Base-by-base conservation (phyloP, 495 filamentous ascomycete genomes). In the Polyplosphaeria fusca region DNA sequence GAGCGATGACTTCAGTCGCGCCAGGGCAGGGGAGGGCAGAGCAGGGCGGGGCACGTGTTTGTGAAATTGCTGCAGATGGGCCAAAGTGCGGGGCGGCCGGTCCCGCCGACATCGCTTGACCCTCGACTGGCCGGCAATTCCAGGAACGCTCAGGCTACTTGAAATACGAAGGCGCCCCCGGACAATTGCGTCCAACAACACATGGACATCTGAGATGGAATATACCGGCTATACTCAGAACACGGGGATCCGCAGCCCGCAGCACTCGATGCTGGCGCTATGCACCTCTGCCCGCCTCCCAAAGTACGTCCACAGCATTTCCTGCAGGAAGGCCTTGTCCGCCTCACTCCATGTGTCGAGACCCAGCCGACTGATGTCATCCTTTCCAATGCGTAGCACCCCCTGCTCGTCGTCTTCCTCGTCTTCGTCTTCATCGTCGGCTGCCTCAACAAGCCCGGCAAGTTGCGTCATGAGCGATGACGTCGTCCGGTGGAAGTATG, bases 401-500 rank as follows among this genome's bases (percentile, higher is more conserved):
- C 26, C 64, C 57, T 47, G 51, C 19, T 63, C 48, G 1, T 69
- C 67, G 25, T 75, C 72, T n/a, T n/a, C n/a, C n/a, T n/a, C n/a
- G 46, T 76, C 71, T 30, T 75, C 77, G 4, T 73, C 70, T 28
- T 79, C 73, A 3, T 83, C 80, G 47, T 79, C 78, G 0, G 66
- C 72, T 45, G 74, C 77, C 23, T 86, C 83, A 18, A 87, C 76
- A 12, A 89, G 78, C 42, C 88, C 84, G 0, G 85, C 80, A 12
- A 96, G 68, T 1, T 81, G 83, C 1, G 77, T 75, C 40, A 98
- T 71, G 26, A 94, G 77, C 44, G 82, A 75, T 0, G 81, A 79
- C 0, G 92, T 96, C 25, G 93, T 71, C 3, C 89, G 82, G 68
- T 95, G 93, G 74, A 98, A 98, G 69, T 93, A 96, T 0, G 88